phyloP scores from a whole-genome alignment of 805 yeast genomes.

The Kurtzmaniella cleridarum region DNA sequence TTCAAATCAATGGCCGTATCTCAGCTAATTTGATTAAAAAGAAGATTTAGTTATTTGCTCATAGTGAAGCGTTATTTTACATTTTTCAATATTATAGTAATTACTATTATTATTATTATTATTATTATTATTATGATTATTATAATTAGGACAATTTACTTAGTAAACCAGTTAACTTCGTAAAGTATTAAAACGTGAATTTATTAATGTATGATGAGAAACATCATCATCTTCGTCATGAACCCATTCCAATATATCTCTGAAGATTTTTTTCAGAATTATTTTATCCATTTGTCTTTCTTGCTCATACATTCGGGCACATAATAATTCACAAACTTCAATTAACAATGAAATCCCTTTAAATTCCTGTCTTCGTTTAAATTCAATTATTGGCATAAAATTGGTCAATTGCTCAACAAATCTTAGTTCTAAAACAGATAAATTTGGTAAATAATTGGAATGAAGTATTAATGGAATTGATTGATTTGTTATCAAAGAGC shows the following conservation, averaged over 20 bases:
- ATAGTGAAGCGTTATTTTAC: too few relatives aligned
- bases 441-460: conserved; percentile 45
- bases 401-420: conserved; percentile 53
- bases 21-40: too few relatives aligned
- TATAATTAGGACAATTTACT: too few relatives aligned
- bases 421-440: conserved; percentile 75
- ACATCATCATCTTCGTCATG: conserved; percentile 44
- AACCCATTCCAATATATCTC: conserved; percentile 63
- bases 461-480: conserved; percentile 48
- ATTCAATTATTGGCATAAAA: conserved; percentile 61
- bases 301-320: conserved; percentile 52
- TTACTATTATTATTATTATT: too few relatives aligned
- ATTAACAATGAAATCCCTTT: conserved; percentile 51
- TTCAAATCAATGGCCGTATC: too few relatives aligned
- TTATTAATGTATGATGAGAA: conserved; percentile 9
- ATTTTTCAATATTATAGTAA: too few relatives aligned
- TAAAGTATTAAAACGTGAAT: not conserved
- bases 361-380: conserved; percentile 48
- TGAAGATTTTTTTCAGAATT: conserved; percentile 51
- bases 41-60: too few relatives aligned
- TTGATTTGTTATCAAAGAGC: conserved; percentile 53
- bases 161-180: too few relatives aligned
- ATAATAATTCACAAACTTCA: conserved; percentile 74
- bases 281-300: conserved; percentile 54
- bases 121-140: too few relatives aligned